Percentiles rank a stretch among this genome's conserved stretches.
These are phyloP conservation scores for Nicotiana rustica DNA, from an alignment of 305 asterid genomes.

Conservation along the genomic window DNA sequence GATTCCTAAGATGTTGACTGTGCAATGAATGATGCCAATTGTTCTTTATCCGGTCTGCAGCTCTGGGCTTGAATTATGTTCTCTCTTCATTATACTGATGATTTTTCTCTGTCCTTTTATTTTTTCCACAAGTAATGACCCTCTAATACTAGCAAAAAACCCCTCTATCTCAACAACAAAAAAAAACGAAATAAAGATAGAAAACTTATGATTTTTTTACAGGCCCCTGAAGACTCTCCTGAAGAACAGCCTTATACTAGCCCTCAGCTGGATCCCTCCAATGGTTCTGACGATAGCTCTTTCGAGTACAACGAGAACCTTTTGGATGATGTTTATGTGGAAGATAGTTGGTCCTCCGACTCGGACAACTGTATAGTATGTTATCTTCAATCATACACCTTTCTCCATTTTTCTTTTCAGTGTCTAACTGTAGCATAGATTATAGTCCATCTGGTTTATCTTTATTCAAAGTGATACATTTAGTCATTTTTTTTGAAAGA, in stretches of 20 bases:
- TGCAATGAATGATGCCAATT: not conserved
- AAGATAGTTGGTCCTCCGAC: constrained; percentile 55
- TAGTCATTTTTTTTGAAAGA: not conserved
- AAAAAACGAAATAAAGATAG: not conserved
- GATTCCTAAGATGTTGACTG: constrained; percentile 16
- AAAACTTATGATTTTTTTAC: constrained; percentile 35
- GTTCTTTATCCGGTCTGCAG: constrained; percentile 10
- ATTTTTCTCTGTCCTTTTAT: not conserved
- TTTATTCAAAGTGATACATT: constrained; percentile 5
- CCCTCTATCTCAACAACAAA: not conserved
- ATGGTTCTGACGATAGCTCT: constrained; percentile 54
- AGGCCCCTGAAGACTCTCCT: constrained; percentile 73
- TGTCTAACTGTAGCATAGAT: not conserved
- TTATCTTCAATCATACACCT: constrained; percentile 32
- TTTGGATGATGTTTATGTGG: constrained; percentile 53
- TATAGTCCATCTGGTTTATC: constrained; percentile 27
- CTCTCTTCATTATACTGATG: not conserved
- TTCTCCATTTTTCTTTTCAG: not conserved
- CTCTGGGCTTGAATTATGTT: constrained; percentile 18
- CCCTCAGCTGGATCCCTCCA: constrained; percentile 46
- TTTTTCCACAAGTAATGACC: not conserved
- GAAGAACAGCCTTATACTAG: constrained; percentile 31
- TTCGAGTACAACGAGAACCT: constrained; percentile 59
- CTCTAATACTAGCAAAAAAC: not conserved
- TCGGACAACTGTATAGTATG: constrained; percentile 56